Conservation (phyloP, 768 basidiomycete genomes). For the Rhodotorula paludigena region DNA sequence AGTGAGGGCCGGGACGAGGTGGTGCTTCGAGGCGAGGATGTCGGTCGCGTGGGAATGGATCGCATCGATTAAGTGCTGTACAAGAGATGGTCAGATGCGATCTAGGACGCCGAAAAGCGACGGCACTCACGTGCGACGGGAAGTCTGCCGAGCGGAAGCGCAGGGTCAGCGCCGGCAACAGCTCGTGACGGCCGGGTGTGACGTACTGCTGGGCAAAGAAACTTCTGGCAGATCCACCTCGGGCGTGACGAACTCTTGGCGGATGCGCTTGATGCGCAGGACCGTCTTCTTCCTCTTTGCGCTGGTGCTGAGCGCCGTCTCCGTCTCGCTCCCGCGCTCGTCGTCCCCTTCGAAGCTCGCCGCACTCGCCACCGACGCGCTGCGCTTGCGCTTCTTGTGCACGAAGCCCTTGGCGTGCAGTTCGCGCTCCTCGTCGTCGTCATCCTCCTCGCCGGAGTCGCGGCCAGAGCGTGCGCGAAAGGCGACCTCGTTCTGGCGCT, state of each 20-base stretch:
- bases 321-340: not conserved
- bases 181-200: rapidly evolving
- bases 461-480: not conserved
- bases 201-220: not conserved
- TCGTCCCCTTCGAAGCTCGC: not conserved
- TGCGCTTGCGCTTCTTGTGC: not conserved
- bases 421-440: not conserved
- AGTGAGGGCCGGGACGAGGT: slow-evolving; percentile 28
- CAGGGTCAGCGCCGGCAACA: not conserved
- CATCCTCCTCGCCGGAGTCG: not conserved
- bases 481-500: not conserved
- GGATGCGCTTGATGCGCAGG: not conserved
- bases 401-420: not conserved
- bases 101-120: not conserved
- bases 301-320: not conserved
- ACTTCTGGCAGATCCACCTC: not conserved
- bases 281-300: not conserved
- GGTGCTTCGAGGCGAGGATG: not conserved
- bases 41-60: slow-evolving; percentile 14
- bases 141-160: not conserved
- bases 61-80: slow-evolving; percentile 22
- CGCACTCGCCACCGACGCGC: not conserved
- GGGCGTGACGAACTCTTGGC: not conserved
- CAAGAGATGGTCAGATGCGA: too few relatives aligned
- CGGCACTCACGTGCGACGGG: not conserved